Evolutionary conservation across 2,329 filamentous ascomycete genomes (phyloP).

Genomic region (Talaromyces pinophilus): DNA sequence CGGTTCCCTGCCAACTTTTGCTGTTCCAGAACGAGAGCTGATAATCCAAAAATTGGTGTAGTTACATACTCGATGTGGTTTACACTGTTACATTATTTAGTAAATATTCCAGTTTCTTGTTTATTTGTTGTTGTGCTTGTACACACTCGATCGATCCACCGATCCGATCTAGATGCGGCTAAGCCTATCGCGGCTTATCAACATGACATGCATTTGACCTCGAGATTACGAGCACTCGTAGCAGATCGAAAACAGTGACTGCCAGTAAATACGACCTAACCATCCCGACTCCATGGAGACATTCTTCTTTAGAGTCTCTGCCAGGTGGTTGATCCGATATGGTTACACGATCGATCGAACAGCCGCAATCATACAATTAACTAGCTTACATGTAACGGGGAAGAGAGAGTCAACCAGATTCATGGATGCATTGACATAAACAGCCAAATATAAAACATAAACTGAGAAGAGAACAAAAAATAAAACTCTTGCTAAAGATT

Average conservation of each 20-base stretch:
- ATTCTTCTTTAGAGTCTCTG: not conserved
- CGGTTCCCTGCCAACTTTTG: conserved; percentile 2
- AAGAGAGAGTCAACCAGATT: not conserved
- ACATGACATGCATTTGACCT: conserved; percentile 15
- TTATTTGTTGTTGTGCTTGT: not conserved
- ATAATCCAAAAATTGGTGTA: not conserved
- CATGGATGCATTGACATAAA: not conserved
- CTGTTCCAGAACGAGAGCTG: not conserved
- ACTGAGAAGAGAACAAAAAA: not conserved
- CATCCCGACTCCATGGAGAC: not conserved
- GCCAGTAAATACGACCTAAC: not conserved
- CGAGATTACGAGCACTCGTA: not conserved
- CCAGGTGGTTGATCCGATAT: not conserved
- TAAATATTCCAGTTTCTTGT: not conserved
- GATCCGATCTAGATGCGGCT: conserved; percentile 4
- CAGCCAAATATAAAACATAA: conserved; percentile 6
- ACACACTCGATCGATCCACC: not conserved
- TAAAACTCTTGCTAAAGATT: not conserved
- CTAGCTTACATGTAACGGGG: not conserved
- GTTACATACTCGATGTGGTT: not conserved
- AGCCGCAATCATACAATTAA: conserved; percentile 3
- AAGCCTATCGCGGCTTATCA: conserved; percentile 10
- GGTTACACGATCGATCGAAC: not conserved
- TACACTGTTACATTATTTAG: not conserved
- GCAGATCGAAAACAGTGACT: not conserved